Base-by-base conservation (phyloP, 2,329 filamentous ascomycete species). In the Penicillium sp. region DNA sequence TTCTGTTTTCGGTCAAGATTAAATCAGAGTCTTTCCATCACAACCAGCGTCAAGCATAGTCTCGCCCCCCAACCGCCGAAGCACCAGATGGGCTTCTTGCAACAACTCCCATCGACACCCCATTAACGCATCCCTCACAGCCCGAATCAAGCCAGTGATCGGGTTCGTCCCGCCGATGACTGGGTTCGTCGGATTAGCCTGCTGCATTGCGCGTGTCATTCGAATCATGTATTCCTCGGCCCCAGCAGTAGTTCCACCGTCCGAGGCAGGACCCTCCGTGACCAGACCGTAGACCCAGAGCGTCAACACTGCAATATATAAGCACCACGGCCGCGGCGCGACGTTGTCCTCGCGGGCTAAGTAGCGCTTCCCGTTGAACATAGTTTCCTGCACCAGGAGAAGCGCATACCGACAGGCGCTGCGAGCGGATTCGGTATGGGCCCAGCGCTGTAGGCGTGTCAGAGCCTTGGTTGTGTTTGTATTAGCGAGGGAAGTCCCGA, bases 91-190 rank as follows among this genome's bases (percentile, higher is more conserved):
- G 9, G 68, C 70, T 38, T 71, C 70, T 49, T 68, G 68, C 10
- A 72, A 59, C 30, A 72, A 53, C 51, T 72, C 70, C 70, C 70
- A 72, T 6, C 69, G 66, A 65, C 67, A 72, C 7, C 66, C 68
- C 26, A 62, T 65, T 10, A 72, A 60, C 30, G 60, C 61, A 22
- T 68, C 65, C 40, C 64, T 61, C 26, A 72, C 69, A 7, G 68
- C 60, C 28, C 58, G 54, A 35, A 72, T 8, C 19, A 72, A 55
- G 37, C 66, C 69, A 15, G 55, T 44, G 3, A 67, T 72, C 57
- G 67, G 59, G 22, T 62, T 59, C 6, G 68, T 62, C 8, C 63
- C 65, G 10, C 37, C 12, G 22, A 54, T 53, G 24, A 67, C 58
- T 22, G 65, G 56, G 7, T 64, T 47, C 6, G 24, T 28, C 13